These are phyloP conservation scores for Sarocladiaceae sp. DNA, from an alignment of 2,329 filamentous ascomycete species.

Conservation along the genomic window DNA sequence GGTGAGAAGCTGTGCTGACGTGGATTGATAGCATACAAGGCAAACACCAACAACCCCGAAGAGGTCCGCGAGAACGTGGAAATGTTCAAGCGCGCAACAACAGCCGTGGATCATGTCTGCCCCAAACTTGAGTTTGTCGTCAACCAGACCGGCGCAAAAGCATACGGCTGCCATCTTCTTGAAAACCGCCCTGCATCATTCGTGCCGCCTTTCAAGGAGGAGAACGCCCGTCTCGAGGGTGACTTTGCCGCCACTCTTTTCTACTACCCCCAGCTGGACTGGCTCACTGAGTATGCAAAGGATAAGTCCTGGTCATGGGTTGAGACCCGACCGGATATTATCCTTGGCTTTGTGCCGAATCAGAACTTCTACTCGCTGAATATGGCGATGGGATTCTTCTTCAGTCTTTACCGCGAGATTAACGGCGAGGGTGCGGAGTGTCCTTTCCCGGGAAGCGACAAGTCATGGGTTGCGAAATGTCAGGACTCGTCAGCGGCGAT, in stretches of 20 bases:
- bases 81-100: slow-evolving; percentile 35
- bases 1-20: too few species aligned
- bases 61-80: slow-evolving; percentile 32
- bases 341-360: slow-evolving; percentile 36
- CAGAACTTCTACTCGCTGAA: slow-evolving; percentile 33
- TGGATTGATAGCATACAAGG: slow-evolving; percentile 31
- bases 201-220: slow-evolving; percentile 21
- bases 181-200: slow-evolving; percentile 31
- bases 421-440: slow-evolving; percentile 32
- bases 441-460: slow-evolving; percentile 32
- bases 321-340: slow-evolving; percentile 34
- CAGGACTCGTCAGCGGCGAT: slow-evolving; percentile 36
- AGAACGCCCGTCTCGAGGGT: slow-evolving; percentile 2
- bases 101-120: slow-evolving; percentile 27
- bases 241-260: slow-evolving; percentile 5
- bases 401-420: slow-evolving; percentile 29
- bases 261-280: slow-evolving; percentile 27
- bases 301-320: slow-evolving; percentile 35
- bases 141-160: slow-evolving; percentile 29
- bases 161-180: slow-evolving; percentile 37
- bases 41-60: slow-evolving; percentile 25
- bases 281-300: slow-evolving; percentile 27
- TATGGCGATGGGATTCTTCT: slow-evolving; percentile 30
- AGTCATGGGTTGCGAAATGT: slow-evolving; percentile 31
- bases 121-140: slow-evolving; percentile 31